Base-by-base conservation (phyloP, 441 rosid species). In the Adansonia madagascariensis region DNA sequence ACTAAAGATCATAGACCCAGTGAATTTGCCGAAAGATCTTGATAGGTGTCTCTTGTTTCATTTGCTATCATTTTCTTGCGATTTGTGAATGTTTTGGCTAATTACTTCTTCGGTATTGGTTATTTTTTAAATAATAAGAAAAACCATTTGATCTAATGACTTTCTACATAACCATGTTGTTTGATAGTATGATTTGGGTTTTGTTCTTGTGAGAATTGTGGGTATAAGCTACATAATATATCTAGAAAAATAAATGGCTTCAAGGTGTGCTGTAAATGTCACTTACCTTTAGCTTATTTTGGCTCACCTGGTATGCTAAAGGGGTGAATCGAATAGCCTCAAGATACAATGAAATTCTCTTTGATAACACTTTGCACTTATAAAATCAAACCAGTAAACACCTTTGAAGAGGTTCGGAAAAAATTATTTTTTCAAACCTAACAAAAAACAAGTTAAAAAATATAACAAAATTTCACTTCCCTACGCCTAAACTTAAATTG, bases 61-160 rank as follows among this genome's bases (percentile, higher is more conserved):
- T 11, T 68, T 12, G 18, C 39, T 0, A 2, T 47, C 39, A 47
- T 68, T 68, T 68, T 8, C 18, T 68, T 68, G 35, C 39, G 52
- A 18, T 75, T 69, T 49, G 69, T 11, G 2, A 35, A 35, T 71
- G 15, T 71, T 71, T 71, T 75, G 75, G n/a, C 9, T 69, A 14
- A 20, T 78, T 81, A 64, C 17, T 22, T 63, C 12, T 43, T 62
- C 49, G 24, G 74, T 27, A 27, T 60, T 73, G 31, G 7, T 17
- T 27, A 8, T 61, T 41, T 6, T 20, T 0, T 7, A 22, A n/a
- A 52, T 8, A 52, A 41, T 50, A 73, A 73, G 52, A 14, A 61
- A 49, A 41, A 20, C 65, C 20, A 5, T 62, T 59, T 20, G 79
- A 81, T 81, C 67, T 69, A 57, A 18, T 68, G 62, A 9, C 66